These are phyloP conservation scores for Lactarius pseudohatsudake DNA, from an alignment of 768 basidiomycete genomes.

Conservation along the genomic window DNA sequence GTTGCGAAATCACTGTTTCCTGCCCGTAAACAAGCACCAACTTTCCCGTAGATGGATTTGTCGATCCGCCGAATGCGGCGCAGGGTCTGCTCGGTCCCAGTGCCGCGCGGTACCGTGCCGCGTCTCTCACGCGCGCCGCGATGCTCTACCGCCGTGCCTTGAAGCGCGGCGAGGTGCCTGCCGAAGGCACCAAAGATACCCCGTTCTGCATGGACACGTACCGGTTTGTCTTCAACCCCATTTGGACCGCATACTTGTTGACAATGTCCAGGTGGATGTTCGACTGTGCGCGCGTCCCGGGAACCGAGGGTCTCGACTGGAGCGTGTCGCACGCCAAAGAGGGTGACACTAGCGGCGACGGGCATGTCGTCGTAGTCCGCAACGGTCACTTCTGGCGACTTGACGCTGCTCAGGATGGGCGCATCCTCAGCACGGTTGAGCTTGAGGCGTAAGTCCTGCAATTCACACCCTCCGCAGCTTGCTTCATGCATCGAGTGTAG, in stretches of 20 bases:
- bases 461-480: not conserved
- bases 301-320: constrained; percentile 73
- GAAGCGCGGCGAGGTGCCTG: constrained; percentile 61
- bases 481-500: constrained; percentile 37
- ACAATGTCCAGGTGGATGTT: constrained; percentile 75
- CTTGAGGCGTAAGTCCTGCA: constrained; percentile 52
- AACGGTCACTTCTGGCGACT: constrained; percentile 86
- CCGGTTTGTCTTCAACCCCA: constrained; percentile 44
- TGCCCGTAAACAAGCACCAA: not conserved
- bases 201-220: constrained; percentile 87
- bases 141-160: constrained; percentile 73
- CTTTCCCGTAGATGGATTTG: constrained; percentile 65
- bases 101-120: constrained; percentile 59
- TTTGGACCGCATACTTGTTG: not conserved
- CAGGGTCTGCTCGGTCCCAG: constrained; percentile 38
- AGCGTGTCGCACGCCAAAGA: constrained; percentile 62
- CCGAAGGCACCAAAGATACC: constrained; percentile 66
- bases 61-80: constrained; percentile 54
- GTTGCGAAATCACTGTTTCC: not conserved
- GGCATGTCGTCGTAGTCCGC: constrained; percentile 83
- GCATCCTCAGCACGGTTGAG: constrained; percentile 62
- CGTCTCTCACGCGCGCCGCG: constrained; percentile 64
- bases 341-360: constrained; percentile 58
- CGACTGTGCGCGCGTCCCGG: constrained; percentile 82
- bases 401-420: constrained; percentile 53